Evolutionary conservation across 1,139 yeast genomes (phyloP), one percentile per base, ranked within the genome.

Genomic region (Diutina rugosa): DNA sequence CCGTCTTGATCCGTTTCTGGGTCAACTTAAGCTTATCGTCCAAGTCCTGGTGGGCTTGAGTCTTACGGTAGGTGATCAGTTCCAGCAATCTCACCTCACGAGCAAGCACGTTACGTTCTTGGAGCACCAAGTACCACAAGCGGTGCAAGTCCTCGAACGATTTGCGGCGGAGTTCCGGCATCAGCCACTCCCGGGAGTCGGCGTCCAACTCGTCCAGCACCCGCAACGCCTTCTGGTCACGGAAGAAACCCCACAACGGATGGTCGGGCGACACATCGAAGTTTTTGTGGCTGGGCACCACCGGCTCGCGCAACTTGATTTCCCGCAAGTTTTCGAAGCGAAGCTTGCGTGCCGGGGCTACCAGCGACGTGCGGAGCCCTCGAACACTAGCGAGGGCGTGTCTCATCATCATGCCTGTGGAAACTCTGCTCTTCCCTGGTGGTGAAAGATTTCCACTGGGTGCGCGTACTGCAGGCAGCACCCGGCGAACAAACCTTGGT

Each of bases 161-260:
- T 69, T 93, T 95, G 60, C 95, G 80, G 69, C 99, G 84, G 62
- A 93, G 79, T 67, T 93, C 98, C 12, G 90, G 85, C 58, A 90
- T 79, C 8, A 85, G 73, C 99, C 99, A 95, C 10, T 95, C 75
- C 62, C 97, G 79, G 14, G 95, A 89, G 41, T 64, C 65, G 38
- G 74, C 69, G 58, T 78, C 77, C 49, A 90, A 65, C 28, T 87
- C 91, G 4, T 76, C 80, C 1, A 78, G 68, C 1, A 76, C 70
- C 62, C 97, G 79, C 60, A 86, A 72, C 61, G 84, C 82, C 63
- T 78, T 73, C 59, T 80, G 77, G 18, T 72, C 62, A 21, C 69
- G 63, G 73, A 93, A 93, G 69, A 93, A 93, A 64, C 88, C 95
- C 97, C 97, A 93, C 61, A 93, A 76, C 46, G 99, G 98, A 70